phyloP scores from a whole-genome alignment of 352 stramenopile genomes.

The Pythium vanterpoolii region DNA sequence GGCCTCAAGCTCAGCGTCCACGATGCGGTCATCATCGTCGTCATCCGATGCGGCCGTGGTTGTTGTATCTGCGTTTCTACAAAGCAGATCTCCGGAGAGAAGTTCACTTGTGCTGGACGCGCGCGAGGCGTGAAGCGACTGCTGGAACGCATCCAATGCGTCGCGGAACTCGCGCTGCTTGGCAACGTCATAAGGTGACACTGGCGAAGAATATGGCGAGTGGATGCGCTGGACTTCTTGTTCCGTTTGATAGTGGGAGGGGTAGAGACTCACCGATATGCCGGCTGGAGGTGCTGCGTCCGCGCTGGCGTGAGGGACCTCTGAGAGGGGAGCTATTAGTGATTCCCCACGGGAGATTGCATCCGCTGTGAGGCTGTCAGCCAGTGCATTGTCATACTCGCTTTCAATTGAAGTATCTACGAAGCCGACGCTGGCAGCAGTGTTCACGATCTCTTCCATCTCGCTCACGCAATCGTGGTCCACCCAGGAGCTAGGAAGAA shows the following conservation, averaged over 20 bases:
- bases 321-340: neutral
- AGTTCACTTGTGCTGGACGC: neutral
- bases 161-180: constrained; percentile 43
- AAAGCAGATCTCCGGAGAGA: neutral
- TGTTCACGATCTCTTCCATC: neutral
- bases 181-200: neutral
- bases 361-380: neutral
- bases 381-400: neutral
- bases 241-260: neutral
- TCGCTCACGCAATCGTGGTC: neutral
- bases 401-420: neutral
- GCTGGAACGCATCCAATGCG: constrained; percentile 45
- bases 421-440: neutral
- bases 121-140: constrained; percentile 29
- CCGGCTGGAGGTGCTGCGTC: constrained; percentile 14
- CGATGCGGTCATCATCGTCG: neutral
- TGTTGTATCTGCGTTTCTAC: neutral
- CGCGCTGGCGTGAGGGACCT: constrained; percentile 2
- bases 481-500: neutral
- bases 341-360: no score
- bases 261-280: constrained; percentile 10
- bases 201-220: neutral
- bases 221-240: neutral
- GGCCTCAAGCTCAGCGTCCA: constrained; percentile 25
- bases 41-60: neutral